Evolutionary conservation across 352 stramenopile genomes (phyloP), one percentile per base, ranked within the genome.

Genomic region (Pythium vanterpoolii): DNA sequence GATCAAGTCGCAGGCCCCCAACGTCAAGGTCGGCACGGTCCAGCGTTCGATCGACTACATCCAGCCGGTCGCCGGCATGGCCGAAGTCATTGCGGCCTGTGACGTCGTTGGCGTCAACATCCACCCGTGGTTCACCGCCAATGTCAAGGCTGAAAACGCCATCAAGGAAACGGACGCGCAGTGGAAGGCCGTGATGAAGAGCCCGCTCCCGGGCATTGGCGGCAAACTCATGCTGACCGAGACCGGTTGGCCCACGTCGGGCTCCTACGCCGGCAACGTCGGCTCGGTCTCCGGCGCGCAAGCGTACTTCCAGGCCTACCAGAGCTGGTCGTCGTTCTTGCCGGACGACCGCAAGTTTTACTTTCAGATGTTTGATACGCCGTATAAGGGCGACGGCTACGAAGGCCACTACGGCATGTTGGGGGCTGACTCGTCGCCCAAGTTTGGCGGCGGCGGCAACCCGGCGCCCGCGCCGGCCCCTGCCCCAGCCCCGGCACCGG

Each of bases 281-380:
- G 77, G 79, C 27, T 71, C 66, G 30, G 16, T 68, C 10, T 50
- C 72, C 2, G 56, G 58, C 31, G 73, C 79, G 2, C 38, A 72
- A 49, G 65, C 52, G 18, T 91, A 87, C 71, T 90, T 76, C 60
- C 60, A 62, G 44, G 69, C 66, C 16, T 88, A 88, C 71, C 72
- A 92, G 72, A 53, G 66, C 26, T 90, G 79, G 79, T 75, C 74
- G 53, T 52, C 49, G 18, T 56, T 60, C 27, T 60, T 84, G 7
- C 60, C 74, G 30, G 74, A 80, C 56, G 56, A 50, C 63, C 64
- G 72, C 43, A 84, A 86, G 52, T 89, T 77, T 62, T 90, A 86
- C 74, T 90, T 92, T 70, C 80, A 90, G 68, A 79, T 89, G 59
- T 92, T 86, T 52, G 78, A 92, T 69, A 74, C 71, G 23, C 74